Base-by-base conservation (phyloP, 352 stramenopile species). In the Globisporangium alternatum region DNA sequence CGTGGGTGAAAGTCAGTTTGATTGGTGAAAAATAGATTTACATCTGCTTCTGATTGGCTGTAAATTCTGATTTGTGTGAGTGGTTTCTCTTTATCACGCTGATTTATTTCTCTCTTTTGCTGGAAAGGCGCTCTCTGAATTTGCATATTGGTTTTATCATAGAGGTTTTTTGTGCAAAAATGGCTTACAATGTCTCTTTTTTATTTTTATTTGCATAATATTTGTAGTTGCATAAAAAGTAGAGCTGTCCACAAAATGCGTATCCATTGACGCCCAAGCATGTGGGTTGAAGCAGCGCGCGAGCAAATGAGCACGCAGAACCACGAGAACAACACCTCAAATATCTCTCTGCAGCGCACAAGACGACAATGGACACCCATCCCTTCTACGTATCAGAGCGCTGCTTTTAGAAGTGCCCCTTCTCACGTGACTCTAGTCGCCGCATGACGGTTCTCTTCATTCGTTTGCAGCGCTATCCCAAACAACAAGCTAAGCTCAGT, bases 1-100 rank as follows among this genome's bases (percentile, higher is more conserved):
- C 3, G 51, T 30, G 30, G 51, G 51, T 56, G 19, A 41, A n/a
- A 4, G 2, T 6, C 15, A 4, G 30, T 28, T 4, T 43, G 30
- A 56, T 56, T 56, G 51, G 51, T 22, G 19, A 17, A 43, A 56
- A 56, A 37, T 56, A 30, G 30, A 7, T 19, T 25, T 1, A 30
- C 1, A 39, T 5, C 19, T 5, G 7, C 9, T 28, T 56, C 30
- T 28, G 30, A 44, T 56, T 56, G 51, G 51, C 51, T 56, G 30
- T 17, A 56, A 28, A 19, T 12, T 56, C 19, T 56, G 51, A 56
- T 56, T 56, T 22, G 33, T 0, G 30, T 17, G 19, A 30, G 51
- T 30, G 51, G 49, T 56, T 56, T 56, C 49, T 41, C 30, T 33
- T 31, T 1, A 39, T n/a, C 10, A n/a, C 48, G 48, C 48, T 56